Percentiles rank a stretch among this genome's conserved stretches.
Conservation (phyloP, 1,284 basidiomycete genomes). For the Abortiporus biennis region DNA sequence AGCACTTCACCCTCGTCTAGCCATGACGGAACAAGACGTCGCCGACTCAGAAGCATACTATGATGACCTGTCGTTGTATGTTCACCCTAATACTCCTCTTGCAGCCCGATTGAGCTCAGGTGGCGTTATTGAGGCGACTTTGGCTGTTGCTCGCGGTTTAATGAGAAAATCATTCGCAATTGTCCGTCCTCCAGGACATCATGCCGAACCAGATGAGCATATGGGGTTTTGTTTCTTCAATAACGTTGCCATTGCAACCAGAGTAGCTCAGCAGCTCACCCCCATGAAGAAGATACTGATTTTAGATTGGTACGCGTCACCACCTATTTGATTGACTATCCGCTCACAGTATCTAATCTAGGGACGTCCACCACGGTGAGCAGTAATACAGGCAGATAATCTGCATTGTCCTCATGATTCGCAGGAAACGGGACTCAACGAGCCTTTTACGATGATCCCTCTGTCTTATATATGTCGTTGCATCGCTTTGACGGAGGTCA, state of each 20-base stretch:
- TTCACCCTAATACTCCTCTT: slow-evolving; percentile 80
- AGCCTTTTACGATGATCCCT: slow-evolving; percentile 89
- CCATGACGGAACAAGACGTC: slow-evolving; percentile 68
- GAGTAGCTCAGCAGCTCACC: slow-evolving; percentile 69
- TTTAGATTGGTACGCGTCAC: slow-evolving; percentile 82
- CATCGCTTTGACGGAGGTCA: slow-evolving; percentile 90
- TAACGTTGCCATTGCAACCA: slow-evolving; percentile 92
- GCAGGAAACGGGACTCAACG: slow-evolving; percentile 92
- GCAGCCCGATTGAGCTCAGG: slow-evolving; percentile 90
- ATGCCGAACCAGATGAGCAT: slow-evolving; percentile 95
- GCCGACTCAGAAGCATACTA: slow-evolving; percentile 74
- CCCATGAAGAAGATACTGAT: slow-evolving; percentile 81
- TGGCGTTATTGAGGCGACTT: slow-evolving; percentile 87
- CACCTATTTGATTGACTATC: neutral
- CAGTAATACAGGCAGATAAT: neutral
- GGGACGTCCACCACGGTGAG: slow-evolving; percentile 96
- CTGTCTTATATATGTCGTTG: slow-evolving; percentile 92
- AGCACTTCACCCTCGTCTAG: slow-evolving; percentile 32
- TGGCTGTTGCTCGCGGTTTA: slow-evolving; percentile 79
- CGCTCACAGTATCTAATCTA: slow-evolving; percentile 24
- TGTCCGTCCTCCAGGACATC: slow-evolving; percentile 95
- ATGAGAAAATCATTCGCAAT: slow-evolving; percentile 92
- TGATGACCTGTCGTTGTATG: slow-evolving; percentile 87
- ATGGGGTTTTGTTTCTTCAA: slow-evolving; percentile 99
- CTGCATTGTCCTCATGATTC: too few relatives aligned